These are phyloP conservation scores for Arabidopsis suecica DNA, from an alignment of 345 rosid species.

Conservation along the genomic window DNA sequence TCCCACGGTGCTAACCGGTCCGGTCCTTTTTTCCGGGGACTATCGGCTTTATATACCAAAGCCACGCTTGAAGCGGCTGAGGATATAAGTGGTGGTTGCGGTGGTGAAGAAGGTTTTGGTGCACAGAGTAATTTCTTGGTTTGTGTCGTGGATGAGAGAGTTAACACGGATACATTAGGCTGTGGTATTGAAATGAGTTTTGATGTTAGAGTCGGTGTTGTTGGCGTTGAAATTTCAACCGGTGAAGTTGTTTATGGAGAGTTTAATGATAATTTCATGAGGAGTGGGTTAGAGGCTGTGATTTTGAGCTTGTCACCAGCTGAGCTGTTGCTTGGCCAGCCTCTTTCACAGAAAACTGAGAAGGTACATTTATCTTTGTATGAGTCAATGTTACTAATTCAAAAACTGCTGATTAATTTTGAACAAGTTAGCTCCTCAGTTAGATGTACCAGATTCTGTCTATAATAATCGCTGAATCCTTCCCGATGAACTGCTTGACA, in stretches of 20 bases:
- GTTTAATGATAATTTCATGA: conserved; percentile 69
- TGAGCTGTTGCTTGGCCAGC: conserved; percentile 76
- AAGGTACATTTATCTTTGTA: conserved; percentile 59
- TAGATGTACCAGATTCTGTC: conserved; percentile 4
- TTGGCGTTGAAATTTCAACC: conserved; percentile 87
- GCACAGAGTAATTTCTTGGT: conserved; percentile 71
- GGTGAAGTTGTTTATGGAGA: conserved; percentile 90
- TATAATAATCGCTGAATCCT: conserved; percentile 7
- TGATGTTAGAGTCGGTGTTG: conserved; percentile 77
- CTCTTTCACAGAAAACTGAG: conserved; percentile 76
- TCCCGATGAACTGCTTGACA: conserved; percentile 11
- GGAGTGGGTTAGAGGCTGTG: conserved; percentile 88
- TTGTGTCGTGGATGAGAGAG: conserved; percentile 73
- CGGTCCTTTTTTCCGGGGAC: conserved; percentile 81
- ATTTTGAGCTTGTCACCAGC: conserved; percentile 83
- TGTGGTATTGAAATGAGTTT: conserved; percentile 42
- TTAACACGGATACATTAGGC: conserved; percentile 31
- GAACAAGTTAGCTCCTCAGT: conserved; percentile 2
- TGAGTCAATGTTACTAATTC: conserved; percentile 9
- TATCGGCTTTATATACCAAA: conserved; percentile 85
- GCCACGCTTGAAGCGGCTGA: conserved; percentile 93
- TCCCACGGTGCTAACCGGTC: conserved; percentile 65
- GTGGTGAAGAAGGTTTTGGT: conserved; percentile 67
- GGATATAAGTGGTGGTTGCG: conserved; percentile 61
- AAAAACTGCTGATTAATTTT: not conserved